Base-by-base conservation (phyloP, 345 rosid species). In the Eucalyptus viminalis region DNA sequence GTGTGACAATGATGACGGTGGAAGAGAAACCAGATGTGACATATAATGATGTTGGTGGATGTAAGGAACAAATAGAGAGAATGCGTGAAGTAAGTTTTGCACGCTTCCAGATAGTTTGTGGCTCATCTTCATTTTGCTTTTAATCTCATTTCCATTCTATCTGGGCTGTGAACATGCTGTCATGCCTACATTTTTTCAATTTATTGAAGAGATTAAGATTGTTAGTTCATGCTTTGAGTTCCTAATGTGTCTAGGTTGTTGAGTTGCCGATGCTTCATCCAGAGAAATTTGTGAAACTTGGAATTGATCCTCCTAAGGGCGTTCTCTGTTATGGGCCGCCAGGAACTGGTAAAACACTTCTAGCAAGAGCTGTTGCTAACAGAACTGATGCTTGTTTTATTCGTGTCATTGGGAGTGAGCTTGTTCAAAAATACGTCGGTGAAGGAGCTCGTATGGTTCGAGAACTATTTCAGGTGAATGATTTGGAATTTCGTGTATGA, bases 361-460 rank as follows among this genome's bases (percentile, higher is more conserved):
- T 97, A 90, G 99, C 99, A 14, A 96, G 99, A 94, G 99, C 99
- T 90, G 99, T 98, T 80, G 99, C 99, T 80, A 98, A 98, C 83
- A 95, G 99, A 93, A 98, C 99, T 9, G 99, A 98, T 94, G 99
- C 99, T 86, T 97, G 99, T 91, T 98, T 98, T 91, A 98, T 98
- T 81, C 96, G 99, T 87, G 99, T 98, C 87, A 98, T 97, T 87
- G 99, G 99, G 49, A 98, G 99, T 91, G 99, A 98, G 94, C 98
- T 98, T 89, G 99, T 98, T 89, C 99, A 98, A 89, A 98, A 98
- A 92, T 98, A 98, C 90, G 98, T 98, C 31, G 99, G 99, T 67
- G 99, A 98, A 92, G 99, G 99, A 88, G 99, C 99, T 50, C 94
- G 99, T 65, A 98, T 98, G 99, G 99, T 98, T 90, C 96, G 99